These are phyloP conservation scores for Trypanosoma avium DNA, from an alignment of 208 protist genomes.

Conservation along the genomic window DNA sequence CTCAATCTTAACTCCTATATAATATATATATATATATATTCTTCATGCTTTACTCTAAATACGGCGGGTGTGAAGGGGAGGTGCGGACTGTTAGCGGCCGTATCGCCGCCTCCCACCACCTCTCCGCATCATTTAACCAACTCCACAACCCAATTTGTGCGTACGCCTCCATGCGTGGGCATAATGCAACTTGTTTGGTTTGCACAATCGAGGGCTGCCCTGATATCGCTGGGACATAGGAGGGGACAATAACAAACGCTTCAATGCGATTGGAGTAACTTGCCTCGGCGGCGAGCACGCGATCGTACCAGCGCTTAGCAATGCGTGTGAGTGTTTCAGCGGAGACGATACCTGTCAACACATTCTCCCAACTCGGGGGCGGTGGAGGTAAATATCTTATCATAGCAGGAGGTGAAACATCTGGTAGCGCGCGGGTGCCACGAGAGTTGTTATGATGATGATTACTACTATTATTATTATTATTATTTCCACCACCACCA, in stretches of 20 bases:
- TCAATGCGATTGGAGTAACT: constrained; percentile 27
- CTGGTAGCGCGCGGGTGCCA: background rate
- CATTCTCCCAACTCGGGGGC: constrained; percentile 22
- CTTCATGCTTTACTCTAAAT: too few relatives aligned
- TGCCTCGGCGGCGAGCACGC: constrained; percentile 37
- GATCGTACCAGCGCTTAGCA: constrained; percentile 50
- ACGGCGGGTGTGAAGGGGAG: constrained; percentile 10
- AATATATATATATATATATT: too few relatives aligned
- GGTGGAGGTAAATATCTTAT: constrained; percentile 36
- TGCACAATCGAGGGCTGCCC: background rate
- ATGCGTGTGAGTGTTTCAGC: constrained; percentile 3
- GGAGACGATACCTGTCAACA: background rate
- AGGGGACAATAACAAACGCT: background rate
- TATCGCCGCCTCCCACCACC: constrained; percentile 23
- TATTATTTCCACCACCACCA: constrained; percentile 15
- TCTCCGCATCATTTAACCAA: constrained; percentile 18
- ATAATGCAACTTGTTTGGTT: background rate
- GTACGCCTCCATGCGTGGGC: constrained; percentile 22
- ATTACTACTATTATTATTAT: constrained; percentile 11
- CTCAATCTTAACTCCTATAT: too few relatives aligned
- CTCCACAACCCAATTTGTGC: constrained; percentile 5
- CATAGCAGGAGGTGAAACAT: constrained; percentile 18
- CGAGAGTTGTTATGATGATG: constrained; percentile 16
- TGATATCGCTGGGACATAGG: background rate
- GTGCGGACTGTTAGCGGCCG: constrained; percentile 14